Evolutionary conservation across 2,329 filamentous ascomycete species (phyloP).

Genomic region (Pezizomycotina sp.): DNA sequence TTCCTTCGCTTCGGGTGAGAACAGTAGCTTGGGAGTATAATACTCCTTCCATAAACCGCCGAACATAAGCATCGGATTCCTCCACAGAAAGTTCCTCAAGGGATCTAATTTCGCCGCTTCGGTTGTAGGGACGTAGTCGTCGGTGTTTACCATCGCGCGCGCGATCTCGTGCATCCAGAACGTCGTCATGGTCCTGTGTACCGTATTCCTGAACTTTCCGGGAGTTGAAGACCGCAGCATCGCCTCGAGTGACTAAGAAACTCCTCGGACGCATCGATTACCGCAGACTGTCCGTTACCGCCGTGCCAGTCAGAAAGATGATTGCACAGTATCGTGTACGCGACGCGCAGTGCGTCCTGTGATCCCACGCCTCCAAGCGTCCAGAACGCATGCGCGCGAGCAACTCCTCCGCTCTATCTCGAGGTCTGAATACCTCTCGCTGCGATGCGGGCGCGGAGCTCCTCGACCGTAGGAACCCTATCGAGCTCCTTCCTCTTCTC

Average conservation of each 20-base stretch:
- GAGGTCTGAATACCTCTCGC: conserved; percentile 1
- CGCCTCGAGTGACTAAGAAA: conserved; percentile 26
- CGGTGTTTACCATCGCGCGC: conserved; percentile 21
- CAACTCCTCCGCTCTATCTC: conserved; percentile 21
- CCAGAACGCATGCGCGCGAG: conserved; percentile 26
- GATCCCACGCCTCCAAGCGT: conserved; percentile 27
- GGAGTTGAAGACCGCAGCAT: conserved; percentile 25
- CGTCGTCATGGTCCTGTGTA: conserved; percentile 27
- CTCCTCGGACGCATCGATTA: conserved; percentile 26
- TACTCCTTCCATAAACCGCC: conserved; percentile 27
- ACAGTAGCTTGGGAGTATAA: conserved; percentile 28
- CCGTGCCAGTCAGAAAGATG: conserved; percentile 20
- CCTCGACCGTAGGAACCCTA: conserved; percentile 3
- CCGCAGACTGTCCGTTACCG: conserved; percentile 16
- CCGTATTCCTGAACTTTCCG: conserved; percentile 28
- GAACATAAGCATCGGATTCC: conserved; percentile 26
- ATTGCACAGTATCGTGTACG: conserved; percentile 27
- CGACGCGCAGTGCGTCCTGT: conserved; percentile 28
- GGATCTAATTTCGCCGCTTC: too few species aligned
- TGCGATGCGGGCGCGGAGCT: conserved; percentile 4
- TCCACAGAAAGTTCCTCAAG: conserved; percentile 23
- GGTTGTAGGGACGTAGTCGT: too few species aligned
- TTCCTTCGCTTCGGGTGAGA: conserved; percentile 25
- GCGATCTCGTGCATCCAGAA: conserved; percentile 30
- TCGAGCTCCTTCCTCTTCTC: conserved; percentile 7